Evolutionary conservation across 352 stramenopile genomes (phyloP), one percentile per base, ranked within the genome.

Genomic region (Pilasporangium apinafurcum): DNA sequence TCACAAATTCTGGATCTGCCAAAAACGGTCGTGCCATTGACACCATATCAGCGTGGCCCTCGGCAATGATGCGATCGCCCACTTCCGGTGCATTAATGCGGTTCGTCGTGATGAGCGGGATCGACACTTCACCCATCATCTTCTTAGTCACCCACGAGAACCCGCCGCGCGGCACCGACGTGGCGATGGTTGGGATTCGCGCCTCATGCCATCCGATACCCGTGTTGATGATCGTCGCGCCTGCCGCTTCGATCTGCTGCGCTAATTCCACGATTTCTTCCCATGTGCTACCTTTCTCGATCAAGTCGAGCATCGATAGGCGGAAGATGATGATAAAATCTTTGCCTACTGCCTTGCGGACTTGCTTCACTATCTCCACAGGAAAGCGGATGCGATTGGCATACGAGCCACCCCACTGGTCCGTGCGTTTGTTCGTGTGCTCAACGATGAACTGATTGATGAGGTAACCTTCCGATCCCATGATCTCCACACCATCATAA

Each of bases 311-410:
- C 82, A 99, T 97, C 21, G 80, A 96, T 27, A 98, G 62, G 6
- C 95, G 80, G 68, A 97, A 99, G 55, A 99, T 98, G 53, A 99
- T 96, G 46, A 98, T 98, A 51, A 99, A 99, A 54, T 98, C 90
- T 14, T 75, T 51, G 9, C 92, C 92, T 16, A 96, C 83, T 5
- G 92, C 93, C 41, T 82, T 51, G 22, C 95, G 75, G 20, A 96
- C 94, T 20, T 79, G 56, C 26, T 80, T 77, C n/a, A 98, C 86
- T 50, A 98, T 96, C 56, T 98, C 94, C 5, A 98, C 48, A 0
- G 95, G 75, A 38, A 98, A 93, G 16, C 87, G 81, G 43, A 96
- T 95, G 20, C 96, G 86, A 66, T 98, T 98, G 38, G 71, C 77
- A 67, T 97, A 98, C 22, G 61, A 50, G 5, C 95, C 95, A 9